Base-by-base conservation (phyloP, 352 stramenopile genomes). In the Aphanomyces invadans region DNA sequence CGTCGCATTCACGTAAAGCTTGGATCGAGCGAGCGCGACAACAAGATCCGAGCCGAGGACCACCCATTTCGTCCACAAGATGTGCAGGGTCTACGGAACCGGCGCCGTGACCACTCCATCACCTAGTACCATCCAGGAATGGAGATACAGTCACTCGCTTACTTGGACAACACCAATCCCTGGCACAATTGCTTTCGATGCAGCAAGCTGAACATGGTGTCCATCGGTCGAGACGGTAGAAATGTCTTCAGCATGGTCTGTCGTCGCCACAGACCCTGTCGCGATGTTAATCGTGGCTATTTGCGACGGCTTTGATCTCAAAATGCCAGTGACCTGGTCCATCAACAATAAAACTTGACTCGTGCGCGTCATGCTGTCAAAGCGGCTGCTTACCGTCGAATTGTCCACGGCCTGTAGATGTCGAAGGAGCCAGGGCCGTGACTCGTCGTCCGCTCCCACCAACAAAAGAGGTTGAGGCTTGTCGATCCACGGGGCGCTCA, bases 1-100 rank as follows among this genome's bases (percentile, higher is more conserved):
- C 11, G 71, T 29, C 4, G 70, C 68, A 36, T 86, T 79, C 26
- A 88, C 80, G 21, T 76, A 81, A 54, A 91, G 55, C 53, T 86
- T 80, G 29, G 74, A 70, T 10, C 68, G 78, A 7, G 65, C 28
- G 31, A 29, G 48, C n/a, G 25, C 39, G 9, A 67, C 31, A 23
- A 19, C n/a, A 10, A 67, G 5, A 4, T 19, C 23, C 19, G 31
- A 33, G 19, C 53, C 38, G 9, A 67, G 2, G 11, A 48, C n/a
- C 11, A 19, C 33, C 60, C 60, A 67, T 19, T 67, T 5, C 25
- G 49, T 33, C 15, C 21, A 57, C 49, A 57, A 57, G n/a, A n/a
- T n/a, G n/a, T n/a, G n/a, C n/a, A n/a, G n/a, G n/a, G n/a, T n/a
- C n/a, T n/a, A n/a, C n/a, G n/a, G n/a, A n/a, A n/a, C n/a, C n/a